phyloP scores from a whole-genome alignment of 2,329 filamentous ascomycete species.

The Lachnellula subtilissima region DNA sequence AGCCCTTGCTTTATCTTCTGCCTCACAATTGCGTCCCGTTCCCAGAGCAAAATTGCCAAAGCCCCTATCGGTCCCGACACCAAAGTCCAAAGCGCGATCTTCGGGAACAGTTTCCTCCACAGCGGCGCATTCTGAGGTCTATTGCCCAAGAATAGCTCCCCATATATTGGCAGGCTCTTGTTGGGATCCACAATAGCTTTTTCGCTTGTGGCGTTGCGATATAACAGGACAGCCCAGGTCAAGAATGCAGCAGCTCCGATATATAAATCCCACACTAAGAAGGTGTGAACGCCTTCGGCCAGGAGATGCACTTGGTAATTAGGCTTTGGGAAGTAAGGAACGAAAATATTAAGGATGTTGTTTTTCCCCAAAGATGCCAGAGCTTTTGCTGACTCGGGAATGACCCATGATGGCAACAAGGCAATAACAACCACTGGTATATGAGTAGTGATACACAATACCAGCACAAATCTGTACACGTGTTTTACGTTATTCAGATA shows the following conservation, averaged over 20 bases:
- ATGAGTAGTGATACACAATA: conserved; percentile 36
- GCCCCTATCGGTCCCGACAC: conserved; percentile 41
- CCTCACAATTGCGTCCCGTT: conserved; percentile 39
- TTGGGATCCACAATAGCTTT: conserved; percentile 15
- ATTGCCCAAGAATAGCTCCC: conserved; percentile 16
- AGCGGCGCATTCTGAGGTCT: conserved; percentile 15
- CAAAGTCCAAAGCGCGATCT: conserved; percentile 33
- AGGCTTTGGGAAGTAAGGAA: conserved; percentile 32
- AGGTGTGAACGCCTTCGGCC: conserved; percentile 38
- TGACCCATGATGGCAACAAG: conserved; percentile 34
- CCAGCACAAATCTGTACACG: conserved; percentile 34
- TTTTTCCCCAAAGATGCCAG: conserved; percentile 30
- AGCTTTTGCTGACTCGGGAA: conserved; percentile 32
- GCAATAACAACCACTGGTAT: conserved; percentile 38
- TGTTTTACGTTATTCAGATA: conserved; percentile 22
- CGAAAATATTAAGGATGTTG: conserved; percentile 37
- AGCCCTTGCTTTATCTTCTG: conserved; percentile 26
- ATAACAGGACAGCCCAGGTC: conserved; percentile 39
- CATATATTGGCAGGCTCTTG: conserved; percentile 13
- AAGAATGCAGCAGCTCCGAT: conserved; percentile 39
- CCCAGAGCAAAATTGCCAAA: conserved; percentile 43
- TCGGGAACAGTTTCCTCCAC: conserved; percentile 29
- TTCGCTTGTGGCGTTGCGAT: conserved; percentile 24
- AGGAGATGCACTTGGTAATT: conserved; percentile 20
- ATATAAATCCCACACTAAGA: conserved; percentile 46